phyloP scores from a whole-genome alignment of 352 stramenopile genomes.

The Phytophthora multivora region DNA sequence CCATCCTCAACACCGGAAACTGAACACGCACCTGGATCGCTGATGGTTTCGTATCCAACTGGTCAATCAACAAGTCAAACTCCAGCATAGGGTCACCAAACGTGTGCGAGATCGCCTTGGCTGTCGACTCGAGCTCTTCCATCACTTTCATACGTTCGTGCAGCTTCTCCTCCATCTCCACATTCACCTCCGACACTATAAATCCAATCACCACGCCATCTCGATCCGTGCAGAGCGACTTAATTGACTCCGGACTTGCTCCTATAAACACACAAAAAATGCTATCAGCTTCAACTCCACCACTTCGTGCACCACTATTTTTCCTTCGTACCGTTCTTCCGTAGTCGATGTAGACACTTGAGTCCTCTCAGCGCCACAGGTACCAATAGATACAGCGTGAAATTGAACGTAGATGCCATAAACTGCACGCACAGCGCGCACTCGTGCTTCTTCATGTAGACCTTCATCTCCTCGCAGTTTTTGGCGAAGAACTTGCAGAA shows the following conservation, averaged over 20 bases:
- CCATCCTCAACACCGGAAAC: constrained; percentile 5
- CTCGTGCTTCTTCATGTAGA: constrained; percentile 89
- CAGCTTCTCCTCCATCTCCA: constrained; percentile 82
- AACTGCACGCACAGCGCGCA: constrained; percentile 87
- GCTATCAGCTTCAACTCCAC: background rate
- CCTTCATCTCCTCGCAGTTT: constrained; percentile 83
- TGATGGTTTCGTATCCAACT: constrained; percentile 84
- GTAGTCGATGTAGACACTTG: constrained; percentile 80
- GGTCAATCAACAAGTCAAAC: constrained; percentile 85
- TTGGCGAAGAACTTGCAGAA: constrained; percentile 92
- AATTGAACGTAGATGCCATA: constrained; percentile 80
- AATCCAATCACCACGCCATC: constrained; percentile 88
- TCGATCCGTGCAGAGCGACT: constrained; percentile 84
- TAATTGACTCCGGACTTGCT: constrained; percentile 78
- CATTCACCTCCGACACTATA: constrained; percentile 88
- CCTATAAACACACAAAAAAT: constrained; percentile 40
- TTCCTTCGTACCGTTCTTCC: constrained; percentile 64
- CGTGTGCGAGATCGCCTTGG: constrained; percentile 76
- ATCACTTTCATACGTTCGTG: constrained; percentile 79
- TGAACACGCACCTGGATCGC: constrained; percentile 72
- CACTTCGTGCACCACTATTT: background rate
- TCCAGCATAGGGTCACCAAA: constrained; percentile 88
- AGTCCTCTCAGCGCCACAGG: constrained; percentile 66
- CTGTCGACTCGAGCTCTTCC: constrained; percentile 75
- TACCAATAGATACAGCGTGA: constrained; percentile 84